phyloP scores from a whole-genome alignment of 495 filamentous ascomycete genomes.

The Penicillium samsonianum region DNA sequence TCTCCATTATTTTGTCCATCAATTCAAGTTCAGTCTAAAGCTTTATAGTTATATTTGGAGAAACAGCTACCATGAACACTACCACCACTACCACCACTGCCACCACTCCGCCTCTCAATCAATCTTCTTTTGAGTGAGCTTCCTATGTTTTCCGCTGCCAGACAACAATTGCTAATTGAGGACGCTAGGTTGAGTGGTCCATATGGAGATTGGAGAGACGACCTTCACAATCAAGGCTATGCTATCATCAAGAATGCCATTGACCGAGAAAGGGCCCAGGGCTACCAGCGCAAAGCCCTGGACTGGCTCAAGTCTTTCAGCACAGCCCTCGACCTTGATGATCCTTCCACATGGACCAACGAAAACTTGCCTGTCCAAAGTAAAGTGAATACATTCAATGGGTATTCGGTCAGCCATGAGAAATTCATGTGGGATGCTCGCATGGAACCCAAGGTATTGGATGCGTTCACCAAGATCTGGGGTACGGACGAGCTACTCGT shows the following conservation, averaged over 20 bases:
- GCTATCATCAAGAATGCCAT: conserved; percentile 33
- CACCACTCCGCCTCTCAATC: background rate
- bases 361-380: conserved; percentile 35
- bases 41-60: background rate
- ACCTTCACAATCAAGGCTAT: conserved; percentile 35
- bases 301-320: conserved; percentile 32
- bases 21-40: background rate
- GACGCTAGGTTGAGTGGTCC: conserved; percentile 19
- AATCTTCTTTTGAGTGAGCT: background rate
- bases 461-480: conserved; percentile 33
- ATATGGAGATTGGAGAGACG: conserved; percentile 37
- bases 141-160: background rate
- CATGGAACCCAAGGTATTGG: conserved; percentile 37
- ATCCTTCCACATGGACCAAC: conserved; percentile 34
- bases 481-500: conserved; percentile 26
- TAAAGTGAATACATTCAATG: conserved; percentile 30
- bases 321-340: conserved; percentile 27
- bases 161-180: background rate
- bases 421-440: conserved; percentile 51
- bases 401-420: conserved; percentile 43
- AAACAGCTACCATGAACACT: background rate
- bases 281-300: conserved; percentile 29
- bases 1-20: background rate
- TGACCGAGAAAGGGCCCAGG: conserved; percentile 22
- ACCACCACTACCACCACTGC: background rate